Evolutionary conservation across 1,284 basidiomycete genomes (phyloP), one percentile per base, ranked within the genome.

Genomic region (Cutaneotrichosporon cavernicola): DNA sequence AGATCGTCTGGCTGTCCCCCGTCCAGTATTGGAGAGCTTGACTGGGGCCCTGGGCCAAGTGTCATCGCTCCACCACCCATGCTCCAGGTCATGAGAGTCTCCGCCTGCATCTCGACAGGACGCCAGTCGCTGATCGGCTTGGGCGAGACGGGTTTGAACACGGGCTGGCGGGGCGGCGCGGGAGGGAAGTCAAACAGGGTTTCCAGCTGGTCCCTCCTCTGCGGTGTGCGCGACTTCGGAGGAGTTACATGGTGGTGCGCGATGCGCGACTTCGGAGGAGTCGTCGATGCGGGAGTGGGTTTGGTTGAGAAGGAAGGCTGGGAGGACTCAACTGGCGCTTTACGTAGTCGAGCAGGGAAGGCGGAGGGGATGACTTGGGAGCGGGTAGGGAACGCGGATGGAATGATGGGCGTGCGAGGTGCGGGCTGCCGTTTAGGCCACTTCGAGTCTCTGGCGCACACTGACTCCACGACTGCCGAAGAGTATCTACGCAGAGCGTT

Each of bases 41-140:
- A 46, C 43, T 6, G 18, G 9, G 43, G 43, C 14, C 3, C 43
- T 8, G 18, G 18, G 43, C 43, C 43, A n/a, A 46, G 18, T 18
- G 43, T n/a, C 43, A 9, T n/a, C 8, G 43, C 52, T 3, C 58
- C 63, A 4, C 63, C 66, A 5, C 67, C 71, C 30, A 70, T 57
- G 62, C 70, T 70, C 76, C 76, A 78, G 2, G 73, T 72, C 58
- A 78, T 65, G 16, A 78, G 65, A 2, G 76, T 78, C 56, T 78
- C 76, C 16, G 76, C 62, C 14, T 75, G 68, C 73, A 76, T 73
- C 14, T 71, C 66, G 7, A 76, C 73, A 0, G 72, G 66, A 47
- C 68, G 58, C 67, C 70, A 78, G 18, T 68, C 58, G 7, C 43
- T 30, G 6, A 51, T 18, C 1, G 55, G 40, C 18, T 40, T 32